Conservation (phyloP, 169 alveolate species). For the Cryptosporidium sp. region DNA sequence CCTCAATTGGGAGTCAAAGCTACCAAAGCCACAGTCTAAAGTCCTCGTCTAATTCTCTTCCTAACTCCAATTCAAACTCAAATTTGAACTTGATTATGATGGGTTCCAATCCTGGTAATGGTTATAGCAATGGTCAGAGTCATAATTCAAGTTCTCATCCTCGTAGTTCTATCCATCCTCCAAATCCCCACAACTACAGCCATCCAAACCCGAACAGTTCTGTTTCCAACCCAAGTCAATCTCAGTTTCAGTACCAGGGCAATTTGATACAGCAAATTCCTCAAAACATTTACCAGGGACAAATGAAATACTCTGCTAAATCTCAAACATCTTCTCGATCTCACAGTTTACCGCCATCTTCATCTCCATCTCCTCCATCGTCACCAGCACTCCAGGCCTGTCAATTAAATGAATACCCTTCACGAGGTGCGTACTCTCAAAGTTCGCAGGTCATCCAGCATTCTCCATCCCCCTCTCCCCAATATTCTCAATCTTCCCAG, state of each 20-base stretch:
- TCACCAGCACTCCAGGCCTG: background rate
- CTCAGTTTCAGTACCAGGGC: background rate
- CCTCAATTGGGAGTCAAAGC: background rate
- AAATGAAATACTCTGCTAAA: background rate
- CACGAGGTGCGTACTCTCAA: background rate
- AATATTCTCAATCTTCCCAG: slow-evolving; percentile 8
- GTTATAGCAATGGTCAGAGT: background rate
- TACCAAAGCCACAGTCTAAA: background rate
- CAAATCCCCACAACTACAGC: background rate
- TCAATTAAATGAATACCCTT: background rate
- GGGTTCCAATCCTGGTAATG: background rate
- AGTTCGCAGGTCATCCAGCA: background rate
- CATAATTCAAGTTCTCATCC: background rate
- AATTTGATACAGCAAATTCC: background rate
- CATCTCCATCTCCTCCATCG: slow-evolving; percentile 1
- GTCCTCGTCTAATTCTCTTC: background rate
- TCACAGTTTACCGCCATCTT: slow-evolving; percentile 3
- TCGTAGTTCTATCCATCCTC: background rate
- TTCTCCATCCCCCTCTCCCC: background rate
- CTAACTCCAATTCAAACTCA: background rate
- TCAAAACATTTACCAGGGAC: background rate
- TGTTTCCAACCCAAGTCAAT: background rate
- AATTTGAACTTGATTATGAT: background rate
- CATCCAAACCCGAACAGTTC: background rate
- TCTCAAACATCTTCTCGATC: background rate